Evolutionary conservation across 2,329 filamentous ascomycete genomes (phyloP).

Genomic region (Ceratocystis huliohia): DNA sequence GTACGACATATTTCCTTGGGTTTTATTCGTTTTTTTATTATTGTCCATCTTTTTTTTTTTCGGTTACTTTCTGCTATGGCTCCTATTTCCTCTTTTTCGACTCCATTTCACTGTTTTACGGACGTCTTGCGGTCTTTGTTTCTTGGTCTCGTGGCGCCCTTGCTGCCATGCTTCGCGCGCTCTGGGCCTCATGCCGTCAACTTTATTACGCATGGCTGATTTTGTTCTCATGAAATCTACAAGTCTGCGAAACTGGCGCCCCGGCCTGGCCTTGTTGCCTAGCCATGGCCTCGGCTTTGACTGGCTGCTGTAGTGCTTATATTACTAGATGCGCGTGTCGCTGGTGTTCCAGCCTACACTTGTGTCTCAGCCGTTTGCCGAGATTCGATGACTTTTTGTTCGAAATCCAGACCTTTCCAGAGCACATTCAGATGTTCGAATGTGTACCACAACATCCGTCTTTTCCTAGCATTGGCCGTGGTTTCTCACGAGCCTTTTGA

Average conservation of each 20-base stretch:
- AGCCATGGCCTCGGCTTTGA: not conserved
- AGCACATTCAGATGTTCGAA: not conserved
- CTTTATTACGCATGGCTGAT: not conserved
- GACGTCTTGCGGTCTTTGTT: not conserved
- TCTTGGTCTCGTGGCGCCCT: not conserved
- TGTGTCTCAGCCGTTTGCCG: not conserved
- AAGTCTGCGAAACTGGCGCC: not conserved
- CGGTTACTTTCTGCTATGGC: not conserved
- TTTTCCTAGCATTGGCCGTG: not conserved
- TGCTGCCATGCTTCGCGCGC: not conserved
- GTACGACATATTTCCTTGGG: constrained; percentile 20
- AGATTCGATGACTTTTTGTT: not conserved
- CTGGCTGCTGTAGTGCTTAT: not conserved
- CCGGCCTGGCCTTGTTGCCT: not conserved
- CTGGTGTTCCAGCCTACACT: not conserved
- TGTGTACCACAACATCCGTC: not conserved
- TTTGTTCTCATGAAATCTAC: constrained; percentile 1
- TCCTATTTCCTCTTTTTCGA: not conserved
- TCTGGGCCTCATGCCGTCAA: not conserved
- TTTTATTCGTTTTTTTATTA: constrained; percentile 21
- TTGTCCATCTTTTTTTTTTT: constrained; percentile 23
- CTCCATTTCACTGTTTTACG: not conserved
- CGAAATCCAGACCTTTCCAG: not conserved
- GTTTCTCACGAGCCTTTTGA: not conserved
- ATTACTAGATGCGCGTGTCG: not conserved